Evolutionary conservation across 2,329 filamentous ascomycete species (phyloP).

Genomic region (Ophiostoma sp.): DNA sequence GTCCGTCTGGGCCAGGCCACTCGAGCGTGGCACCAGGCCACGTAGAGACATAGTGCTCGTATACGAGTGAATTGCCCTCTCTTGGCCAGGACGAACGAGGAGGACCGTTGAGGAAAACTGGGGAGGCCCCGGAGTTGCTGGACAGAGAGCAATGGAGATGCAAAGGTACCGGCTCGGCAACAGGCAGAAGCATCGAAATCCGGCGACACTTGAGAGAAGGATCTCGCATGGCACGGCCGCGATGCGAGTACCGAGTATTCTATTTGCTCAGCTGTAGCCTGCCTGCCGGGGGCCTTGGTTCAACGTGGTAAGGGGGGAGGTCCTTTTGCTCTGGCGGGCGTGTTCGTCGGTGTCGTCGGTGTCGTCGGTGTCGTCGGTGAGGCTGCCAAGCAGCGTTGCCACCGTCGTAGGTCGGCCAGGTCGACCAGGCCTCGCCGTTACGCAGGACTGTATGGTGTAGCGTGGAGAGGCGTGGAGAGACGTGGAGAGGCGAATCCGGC

Average conservation of each 20-base stretch:
- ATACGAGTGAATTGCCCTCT: neutral
- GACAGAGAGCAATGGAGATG: neutral
- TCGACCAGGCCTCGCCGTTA: too few species aligned
- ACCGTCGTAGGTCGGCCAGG: too few species aligned
- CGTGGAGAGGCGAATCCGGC: neutral
- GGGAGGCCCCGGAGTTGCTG: neutral
- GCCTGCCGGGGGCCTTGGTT: too few species aligned
- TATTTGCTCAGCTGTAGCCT: neutral
- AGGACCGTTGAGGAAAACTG: neutral
- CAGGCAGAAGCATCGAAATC: neutral
- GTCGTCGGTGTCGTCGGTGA: neutral
- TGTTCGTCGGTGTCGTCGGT: neutral
- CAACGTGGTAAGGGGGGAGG: too few species aligned
- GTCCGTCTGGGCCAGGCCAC: neutral
- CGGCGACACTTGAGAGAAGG: too few species aligned
- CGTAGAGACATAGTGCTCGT: too few species aligned
- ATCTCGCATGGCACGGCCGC: neutral
- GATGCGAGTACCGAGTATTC: neutral
- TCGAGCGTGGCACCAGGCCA: neutral
- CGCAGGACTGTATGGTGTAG: too few species aligned
- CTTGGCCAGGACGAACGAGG: neutral
- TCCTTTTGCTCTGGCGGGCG: neutral
- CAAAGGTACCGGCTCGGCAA: too few species aligned
- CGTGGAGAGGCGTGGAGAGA: too few species aligned
- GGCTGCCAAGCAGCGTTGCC: too few species aligned